phyloP scores from a whole-genome alignment of 2,329 filamentous ascomycete genomes.

The Colletotrichum acutatum region DNA sequence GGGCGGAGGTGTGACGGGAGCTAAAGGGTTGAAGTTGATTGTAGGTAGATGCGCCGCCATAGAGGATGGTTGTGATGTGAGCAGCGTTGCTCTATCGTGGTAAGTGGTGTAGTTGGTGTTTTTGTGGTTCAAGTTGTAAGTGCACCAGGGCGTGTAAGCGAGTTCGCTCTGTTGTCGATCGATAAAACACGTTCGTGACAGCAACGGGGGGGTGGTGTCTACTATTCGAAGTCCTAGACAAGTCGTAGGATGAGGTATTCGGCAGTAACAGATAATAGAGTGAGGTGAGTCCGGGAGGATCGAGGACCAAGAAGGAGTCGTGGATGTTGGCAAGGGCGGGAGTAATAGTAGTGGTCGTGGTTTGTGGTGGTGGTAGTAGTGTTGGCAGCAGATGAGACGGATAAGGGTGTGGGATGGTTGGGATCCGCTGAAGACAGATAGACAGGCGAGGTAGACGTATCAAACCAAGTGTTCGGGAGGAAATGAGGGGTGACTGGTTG shows the following conservation, averaged over 20 bases:
- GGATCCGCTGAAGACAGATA: constrained; percentile 30
- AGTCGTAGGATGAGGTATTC: neutral
- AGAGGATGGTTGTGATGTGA: constrained; percentile 16
- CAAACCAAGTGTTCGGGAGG: constrained; percentile 16
- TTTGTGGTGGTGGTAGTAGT: neutral
- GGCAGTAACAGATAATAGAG: constrained; percentile 7
- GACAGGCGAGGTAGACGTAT: constrained; percentile 24
- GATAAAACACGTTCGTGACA: neutral
- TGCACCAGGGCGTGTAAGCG: neutral
- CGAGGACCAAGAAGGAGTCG: neutral
- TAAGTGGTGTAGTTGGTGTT: neutral
- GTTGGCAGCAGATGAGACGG: neutral
- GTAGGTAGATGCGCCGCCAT: constrained; percentile 33
- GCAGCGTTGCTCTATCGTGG: constrained; percentile 5
- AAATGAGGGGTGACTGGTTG: constrained; percentile 10
- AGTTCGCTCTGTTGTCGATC: neutral
- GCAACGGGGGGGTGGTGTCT: neutral
- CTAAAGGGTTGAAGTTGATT: constrained; percentile 45
- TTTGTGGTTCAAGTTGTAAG: constrained; percentile 4
- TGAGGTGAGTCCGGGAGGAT: neutral
- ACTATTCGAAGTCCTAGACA: neutral
- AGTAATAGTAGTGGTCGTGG: constrained; percentile 12
- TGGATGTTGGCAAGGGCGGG: neutral
- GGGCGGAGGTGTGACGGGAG: constrained; percentile 53
- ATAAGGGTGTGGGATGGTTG: constrained; percentile 8